Conservation (phyloP, 2,329 filamentous ascomycete genomes). For the Xylariaceae sp. region DNA sequence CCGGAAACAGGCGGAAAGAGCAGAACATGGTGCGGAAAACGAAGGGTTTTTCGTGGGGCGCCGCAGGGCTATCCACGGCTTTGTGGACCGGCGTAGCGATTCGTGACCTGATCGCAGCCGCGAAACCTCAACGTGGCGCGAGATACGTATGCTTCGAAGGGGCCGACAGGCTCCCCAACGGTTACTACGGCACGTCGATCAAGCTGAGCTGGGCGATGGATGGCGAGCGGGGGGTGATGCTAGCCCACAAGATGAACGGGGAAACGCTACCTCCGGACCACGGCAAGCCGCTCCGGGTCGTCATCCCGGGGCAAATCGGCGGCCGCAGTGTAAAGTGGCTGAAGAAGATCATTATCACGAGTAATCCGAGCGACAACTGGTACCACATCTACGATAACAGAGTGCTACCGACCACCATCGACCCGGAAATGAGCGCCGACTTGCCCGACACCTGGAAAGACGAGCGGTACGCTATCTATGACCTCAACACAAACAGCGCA, state of each 20-base stretch:
- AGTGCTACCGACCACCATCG: slow-evolving; percentile 80
- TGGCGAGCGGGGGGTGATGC: slow-evolving; percentile 74
- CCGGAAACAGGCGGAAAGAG: slow-evolving; percentile 87
- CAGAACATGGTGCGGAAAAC: slow-evolving; percentile 88
- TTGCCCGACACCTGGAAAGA: slow-evolving; percentile 78
- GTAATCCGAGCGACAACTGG: slow-evolving; percentile 82
- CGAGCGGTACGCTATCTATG: slow-evolving; percentile 88
- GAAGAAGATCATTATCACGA: slow-evolving; percentile 73
- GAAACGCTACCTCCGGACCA: slow-evolving; percentile 77
- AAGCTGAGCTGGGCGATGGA: slow-evolving; percentile 89
- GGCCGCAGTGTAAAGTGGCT: slow-evolving; percentile 93
- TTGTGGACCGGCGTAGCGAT: slow-evolving; percentile 82
- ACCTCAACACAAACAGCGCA: slow-evolving; percentile 82
- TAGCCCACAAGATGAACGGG: slow-evolving; percentile 89
- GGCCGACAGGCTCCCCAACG: slow-evolving; percentile 82
- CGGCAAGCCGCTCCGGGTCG: slow-evolving; percentile 73
- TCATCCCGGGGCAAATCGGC: slow-evolving; percentile 88
- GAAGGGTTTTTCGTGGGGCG: slow-evolving; percentile 92
- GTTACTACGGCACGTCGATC: slow-evolving; percentile 81
- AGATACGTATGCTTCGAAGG: slow-evolving; percentile 89
- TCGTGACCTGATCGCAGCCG: slow-evolving; percentile 63
- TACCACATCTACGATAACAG: slow-evolving; percentile 94
- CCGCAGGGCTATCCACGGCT: slow-evolving; percentile 80
- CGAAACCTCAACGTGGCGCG: slow-evolving; percentile 64
- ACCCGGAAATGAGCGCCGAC: slow-evolving; percentile 72